phyloP scores from a whole-genome alignment of 148 eudicot species.

The Vaccinium macrocarpon region DNA sequence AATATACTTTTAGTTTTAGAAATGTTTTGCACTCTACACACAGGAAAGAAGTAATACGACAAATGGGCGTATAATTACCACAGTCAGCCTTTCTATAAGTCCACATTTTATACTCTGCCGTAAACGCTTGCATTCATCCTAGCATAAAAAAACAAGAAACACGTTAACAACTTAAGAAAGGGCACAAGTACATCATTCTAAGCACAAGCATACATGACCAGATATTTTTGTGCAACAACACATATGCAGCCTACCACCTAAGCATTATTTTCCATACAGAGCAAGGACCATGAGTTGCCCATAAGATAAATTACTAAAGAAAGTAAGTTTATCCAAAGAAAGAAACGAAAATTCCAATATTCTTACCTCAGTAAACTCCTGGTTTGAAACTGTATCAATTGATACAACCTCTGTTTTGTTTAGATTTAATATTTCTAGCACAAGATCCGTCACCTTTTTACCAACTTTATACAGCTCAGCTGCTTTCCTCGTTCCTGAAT shows the following conservation, averaged over 20 bases:
- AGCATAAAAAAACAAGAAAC: conserved; percentile 24
- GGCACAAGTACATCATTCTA: conserved; percentile 4
- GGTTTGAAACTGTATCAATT: conserved; percentile 90
- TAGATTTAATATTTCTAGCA: conserved; percentile 90
- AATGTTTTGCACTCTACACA: conserved; percentile 3
- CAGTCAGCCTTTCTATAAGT: conserved; percentile 71
- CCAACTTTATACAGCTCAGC: conserved; percentile 81
- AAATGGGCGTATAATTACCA: conserved; percentile 48
- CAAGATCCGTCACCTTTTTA: conserved; percentile 62
- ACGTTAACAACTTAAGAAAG: conserved; percentile 21
- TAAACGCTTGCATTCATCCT: conserved; percentile 98
- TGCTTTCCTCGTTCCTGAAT: conserved; percentile 76
- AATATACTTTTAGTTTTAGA: conserved; percentile 18
- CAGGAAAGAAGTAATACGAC: background rate
- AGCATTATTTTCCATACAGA: background rate
- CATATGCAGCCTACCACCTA: background rate
- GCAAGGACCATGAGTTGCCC: background rate
- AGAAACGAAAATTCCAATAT: background rate
- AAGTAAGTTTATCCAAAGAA: conserved; percentile 3
- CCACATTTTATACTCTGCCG: conserved; percentile 99
- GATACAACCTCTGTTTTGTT: conserved; percentile 79
- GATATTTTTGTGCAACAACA: background rate
- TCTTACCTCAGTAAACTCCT: conserved; percentile 92
- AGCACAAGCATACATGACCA: background rate
- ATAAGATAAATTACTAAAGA: background rate